These are phyloP conservation scores for Corylus heterophylla DNA, from an alignment of 306 rosid species.

Conservation along the genomic window DNA sequence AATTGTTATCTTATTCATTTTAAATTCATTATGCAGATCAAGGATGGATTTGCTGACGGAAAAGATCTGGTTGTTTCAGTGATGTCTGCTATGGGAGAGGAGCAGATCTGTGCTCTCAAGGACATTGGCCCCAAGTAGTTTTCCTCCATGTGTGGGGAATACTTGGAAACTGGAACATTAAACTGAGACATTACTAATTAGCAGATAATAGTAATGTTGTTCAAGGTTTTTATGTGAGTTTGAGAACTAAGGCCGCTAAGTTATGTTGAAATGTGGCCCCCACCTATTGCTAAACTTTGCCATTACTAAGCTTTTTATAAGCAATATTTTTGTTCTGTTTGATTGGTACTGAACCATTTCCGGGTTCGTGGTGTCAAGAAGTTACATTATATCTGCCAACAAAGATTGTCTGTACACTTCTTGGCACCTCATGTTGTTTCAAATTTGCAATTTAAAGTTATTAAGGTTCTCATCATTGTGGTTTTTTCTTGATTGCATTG, in stretches of 20 bases:
- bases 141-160: constrained; percentile 7
- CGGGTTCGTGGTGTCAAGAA: constrained; percentile 29
- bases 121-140: constrained; percentile 88
- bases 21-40: constrained; percentile 58
- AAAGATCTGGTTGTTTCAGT: constrained; percentile 89
- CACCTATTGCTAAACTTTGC: constrained; percentile 24
- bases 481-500: neutral
- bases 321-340: constrained; percentile 29
- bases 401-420: constrained; percentile 10
- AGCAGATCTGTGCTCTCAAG: constrained; percentile 87
- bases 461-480: neutral
- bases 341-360: constrained; percentile 19
- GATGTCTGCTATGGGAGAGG: constrained; percentile 99
- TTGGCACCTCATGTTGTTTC: constrained; percentile 12
- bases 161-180: constrained; percentile 23
- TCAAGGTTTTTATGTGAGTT: constrained; percentile 26
- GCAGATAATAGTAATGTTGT: constrained; percentile 18
- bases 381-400: constrained; percentile 26
- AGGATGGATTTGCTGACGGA: constrained; percentile 86
- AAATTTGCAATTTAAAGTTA: neutral
- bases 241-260: constrained; percentile 34
- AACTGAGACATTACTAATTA: neutral
- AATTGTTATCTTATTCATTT: neutral
- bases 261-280: constrained; percentile 32
- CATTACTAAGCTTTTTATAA: constrained; percentile 28